Evolutionary conservation across 768 basidiomycete species (phyloP).

Genomic region (Amanita fuliginea): DNA sequence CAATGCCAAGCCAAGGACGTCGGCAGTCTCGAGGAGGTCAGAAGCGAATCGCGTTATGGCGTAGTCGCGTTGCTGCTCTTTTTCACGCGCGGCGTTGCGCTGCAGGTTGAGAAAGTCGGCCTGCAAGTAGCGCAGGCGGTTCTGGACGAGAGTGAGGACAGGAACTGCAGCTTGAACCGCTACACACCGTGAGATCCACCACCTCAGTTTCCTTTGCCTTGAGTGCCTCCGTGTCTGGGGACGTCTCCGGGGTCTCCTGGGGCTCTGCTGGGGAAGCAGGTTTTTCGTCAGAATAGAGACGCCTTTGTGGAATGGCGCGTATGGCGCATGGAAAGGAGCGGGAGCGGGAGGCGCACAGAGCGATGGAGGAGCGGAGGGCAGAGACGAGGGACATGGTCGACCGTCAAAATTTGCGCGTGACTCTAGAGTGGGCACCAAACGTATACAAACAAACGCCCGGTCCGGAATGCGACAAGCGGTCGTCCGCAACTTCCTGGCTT

Average conservation of each 20-base stretch:
- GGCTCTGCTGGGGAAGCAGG: slow-evolving; percentile 18
- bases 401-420: slow-evolving; percentile 11
- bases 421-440: background rate
- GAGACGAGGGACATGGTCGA: slow-evolving; percentile 39
- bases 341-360: slow-evolving; percentile 40
- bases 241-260: slow-evolving; percentile 18
- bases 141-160: slow-evolving; percentile 31
- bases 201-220: slow-evolving; percentile 75
- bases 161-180: background rate
- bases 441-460: background rate
- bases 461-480: background rate
- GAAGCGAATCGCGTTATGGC: slow-evolving; percentile 86
- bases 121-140: slow-evolving; percentile 81
- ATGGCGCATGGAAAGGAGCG: slow-evolving; percentile 21
- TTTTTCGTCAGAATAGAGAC: slow-evolving; percentile 53
- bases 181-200: slow-evolving; percentile 71
- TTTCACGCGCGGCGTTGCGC: slow-evolving; percentile 83
- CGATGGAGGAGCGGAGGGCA: slow-evolving; percentile 51
- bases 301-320: slow-evolving; percentile 20
- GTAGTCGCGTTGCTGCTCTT: slow-evolving; percentile 86
- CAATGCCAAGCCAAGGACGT: slow-evolving; percentile 78
- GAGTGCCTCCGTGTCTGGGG: slow-evolving; percentile 40
- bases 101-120: slow-evolving; percentile 96
- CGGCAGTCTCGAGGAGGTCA: slow-evolving; percentile 85
- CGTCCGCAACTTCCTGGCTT: slow-evolving; percentile 21